These are phyloP conservation scores for Botrytis porri DNA, from an alignment of 2,329 filamentous ascomycete species.

Conservation along the genomic window DNA sequence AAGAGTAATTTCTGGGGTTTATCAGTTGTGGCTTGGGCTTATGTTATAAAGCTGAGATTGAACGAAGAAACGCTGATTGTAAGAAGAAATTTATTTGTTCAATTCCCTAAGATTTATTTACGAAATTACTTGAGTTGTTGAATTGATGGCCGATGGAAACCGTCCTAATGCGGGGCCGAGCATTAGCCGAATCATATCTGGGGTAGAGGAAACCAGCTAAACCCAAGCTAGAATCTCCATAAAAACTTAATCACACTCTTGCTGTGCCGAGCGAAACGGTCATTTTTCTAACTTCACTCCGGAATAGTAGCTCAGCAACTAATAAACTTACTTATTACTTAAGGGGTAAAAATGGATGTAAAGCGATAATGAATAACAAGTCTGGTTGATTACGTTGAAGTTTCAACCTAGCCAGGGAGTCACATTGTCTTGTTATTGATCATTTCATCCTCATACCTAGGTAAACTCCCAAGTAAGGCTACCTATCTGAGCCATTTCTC, in stretches of 20 bases:
- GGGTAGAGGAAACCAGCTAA: background rate
- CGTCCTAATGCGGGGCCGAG: background rate
- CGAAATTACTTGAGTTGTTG: background rate
- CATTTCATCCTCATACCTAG: constrained; percentile 42
- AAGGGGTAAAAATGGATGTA: background rate
- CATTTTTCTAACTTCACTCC: background rate
- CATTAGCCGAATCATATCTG: background rate
- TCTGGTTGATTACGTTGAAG: background rate
- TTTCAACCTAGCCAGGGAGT: background rate
- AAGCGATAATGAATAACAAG: background rate
- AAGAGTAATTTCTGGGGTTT: background rate
- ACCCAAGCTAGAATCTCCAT: background rate
- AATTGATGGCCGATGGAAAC: background rate
- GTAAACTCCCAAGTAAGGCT: constrained; percentile 48
- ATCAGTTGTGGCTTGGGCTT: background rate
- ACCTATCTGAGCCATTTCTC: constrained; percentile 47
- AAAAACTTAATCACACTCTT: background rate
- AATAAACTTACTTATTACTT: background rate
- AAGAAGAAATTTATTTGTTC: background rate
- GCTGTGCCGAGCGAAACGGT: background rate
- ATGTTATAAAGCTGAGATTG: background rate
- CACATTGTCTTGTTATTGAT: background rate
- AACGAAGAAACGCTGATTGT: background rate
- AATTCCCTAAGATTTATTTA: background rate
- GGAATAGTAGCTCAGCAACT: background rate